Percentiles rank a stretch among this genome's conserved stretches.
phyloP scores from a whole-genome alignment of 2,329 filamentous ascomycete genomes.

The Ceratocystis cacaofunesta region DNA sequence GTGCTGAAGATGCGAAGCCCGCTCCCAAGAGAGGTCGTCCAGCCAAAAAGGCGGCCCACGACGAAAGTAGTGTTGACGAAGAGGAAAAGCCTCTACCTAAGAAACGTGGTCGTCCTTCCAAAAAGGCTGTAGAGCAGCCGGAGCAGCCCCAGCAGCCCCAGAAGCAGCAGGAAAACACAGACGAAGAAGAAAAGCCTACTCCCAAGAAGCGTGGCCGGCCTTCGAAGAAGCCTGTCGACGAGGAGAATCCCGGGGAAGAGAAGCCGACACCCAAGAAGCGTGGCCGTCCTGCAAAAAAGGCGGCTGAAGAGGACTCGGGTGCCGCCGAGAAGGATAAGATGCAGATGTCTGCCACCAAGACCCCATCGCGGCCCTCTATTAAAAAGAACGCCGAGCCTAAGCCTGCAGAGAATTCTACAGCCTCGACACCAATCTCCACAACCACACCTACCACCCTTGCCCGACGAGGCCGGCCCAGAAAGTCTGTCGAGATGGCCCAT shows the following conservation, averaged over 20 bases:
- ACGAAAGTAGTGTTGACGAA: constrained; percentile 23
- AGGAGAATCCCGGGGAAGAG: neutral
- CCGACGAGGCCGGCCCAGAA: constrained; percentile 22
- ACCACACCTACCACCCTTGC: constrained; percentile 22
- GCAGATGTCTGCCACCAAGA: neutral
- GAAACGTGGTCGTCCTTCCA: constrained; percentile 22
- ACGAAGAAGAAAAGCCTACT: constrained; percentile 5
- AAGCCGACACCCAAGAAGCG: constrained; percentile 4
- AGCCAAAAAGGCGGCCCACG: constrained; percentile 22
- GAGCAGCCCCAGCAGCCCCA: constrained; percentile 18
- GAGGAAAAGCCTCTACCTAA: constrained; percentile 25
- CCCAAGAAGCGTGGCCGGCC: constrained; percentile 12
- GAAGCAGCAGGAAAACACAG: constrained; percentile 16
- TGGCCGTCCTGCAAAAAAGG: neutral
- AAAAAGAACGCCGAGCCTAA: constrained; percentile 12
- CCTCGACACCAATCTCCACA: too few relatives aligned
- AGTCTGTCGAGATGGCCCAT: constrained; percentile 19
- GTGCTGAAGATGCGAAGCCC: constrained; percentile 21
- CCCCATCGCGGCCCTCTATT: neutral
- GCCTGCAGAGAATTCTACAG: constrained; percentile 22
- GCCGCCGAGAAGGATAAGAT: neutral
- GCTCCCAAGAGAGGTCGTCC: constrained; percentile 9
- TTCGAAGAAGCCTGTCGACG: constrained; percentile 2
- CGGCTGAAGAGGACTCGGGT: neutral
- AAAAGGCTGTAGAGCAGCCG: constrained; percentile 19